Base-by-base conservation (phyloP, 495 filamentous ascomycete species). In the Pyrenopolyporus hunteri region DNA sequence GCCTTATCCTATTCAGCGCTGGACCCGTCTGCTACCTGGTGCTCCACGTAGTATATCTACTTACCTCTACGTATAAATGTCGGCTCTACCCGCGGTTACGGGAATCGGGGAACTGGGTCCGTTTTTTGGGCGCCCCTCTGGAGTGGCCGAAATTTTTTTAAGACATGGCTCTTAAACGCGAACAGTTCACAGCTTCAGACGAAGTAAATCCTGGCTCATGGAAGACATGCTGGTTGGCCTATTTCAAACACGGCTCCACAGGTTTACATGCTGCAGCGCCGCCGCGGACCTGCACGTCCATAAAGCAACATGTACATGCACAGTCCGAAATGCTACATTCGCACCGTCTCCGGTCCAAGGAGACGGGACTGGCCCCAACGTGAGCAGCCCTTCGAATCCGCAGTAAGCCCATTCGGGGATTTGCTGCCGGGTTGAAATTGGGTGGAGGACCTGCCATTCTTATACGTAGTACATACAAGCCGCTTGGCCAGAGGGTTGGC, bases 371-470 rank as follows among this genome's bases (percentile, higher is more conserved):
- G 42, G 23, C 16, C n/a, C 26, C 25, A 46, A 60, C 36, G 25
- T 59, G 56, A 59, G 39, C 52, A 16, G 35, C 17, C 17, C 35
- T 37, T 37, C n/a, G 37, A 10, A 8, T 40, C 39, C n/a, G n/a
- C 51, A 60, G 57, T 37, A 33, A 43, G 33, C 32, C 51, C 51
- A 51, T 60, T 60, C 63, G 63, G 63, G 63, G 63, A 66, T 66
- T 66, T 60, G 29, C 39, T 25, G 7, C 63, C 56, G 63, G 57
- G 13, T 40, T 42, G 57, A 60, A 45, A 60, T 66, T 66, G 51
- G 39, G 63, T 52, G 51, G 57, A 57, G 28, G 57, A 60, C 63
- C 57, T 66, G 57, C 63, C 63, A 57, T 60, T 57, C 63, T 60
- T 57, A 66, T 64, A n/a, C n/a, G n/a, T n/a, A n/a, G n/a, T n/a